Percentiles rank a stretch among this genome's conserved stretches.
These are phyloP conservation scores for Phytophthora rubi DNA, from an alignment of 352 stramenopile genomes.

Conservation along the genomic window DNA sequence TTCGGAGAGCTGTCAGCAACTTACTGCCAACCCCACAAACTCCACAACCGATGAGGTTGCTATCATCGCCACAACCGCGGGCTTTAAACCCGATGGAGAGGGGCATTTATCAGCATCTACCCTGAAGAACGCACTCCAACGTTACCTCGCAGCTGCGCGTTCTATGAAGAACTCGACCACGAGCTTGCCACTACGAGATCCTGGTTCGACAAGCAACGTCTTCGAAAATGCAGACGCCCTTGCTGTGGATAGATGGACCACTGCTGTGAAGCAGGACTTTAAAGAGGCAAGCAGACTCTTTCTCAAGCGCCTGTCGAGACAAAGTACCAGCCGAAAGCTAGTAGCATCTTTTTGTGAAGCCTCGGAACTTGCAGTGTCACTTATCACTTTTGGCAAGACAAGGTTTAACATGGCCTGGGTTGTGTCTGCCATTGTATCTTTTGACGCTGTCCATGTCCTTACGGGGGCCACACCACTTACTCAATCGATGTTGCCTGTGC, in stretches of 20 bases:
- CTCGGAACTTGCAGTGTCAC: background rate
- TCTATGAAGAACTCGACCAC: background rate
- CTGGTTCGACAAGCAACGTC: background rate
- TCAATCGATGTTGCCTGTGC: background rate
- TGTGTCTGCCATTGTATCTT: background rate
- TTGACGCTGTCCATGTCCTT: background rate
- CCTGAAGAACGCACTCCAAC: background rate
- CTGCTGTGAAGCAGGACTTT: background rate
- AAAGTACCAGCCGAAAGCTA: background rate
- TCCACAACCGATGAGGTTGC: too few relatives aligned
- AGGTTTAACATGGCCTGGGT: background rate
- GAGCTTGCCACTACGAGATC: background rate
- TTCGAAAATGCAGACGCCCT: background rate
- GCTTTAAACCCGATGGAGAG: too few relatives aligned
- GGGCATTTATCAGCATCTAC: too few relatives aligned
- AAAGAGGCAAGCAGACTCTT: background rate
- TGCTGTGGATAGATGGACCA: background rate
- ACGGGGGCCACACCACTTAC: background rate
- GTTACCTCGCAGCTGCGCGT: background rate
- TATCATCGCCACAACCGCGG: too few relatives aligned
- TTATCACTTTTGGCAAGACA: background rate
- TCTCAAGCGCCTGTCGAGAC: background rate
- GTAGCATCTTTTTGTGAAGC: background rate
- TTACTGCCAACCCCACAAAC: too few relatives aligned
- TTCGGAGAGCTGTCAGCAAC: too few relatives aligned